These are phyloP conservation scores for Thuja plicata DNA, from an alignment of 83 land plant species.

Conservation along the genomic window DNA sequence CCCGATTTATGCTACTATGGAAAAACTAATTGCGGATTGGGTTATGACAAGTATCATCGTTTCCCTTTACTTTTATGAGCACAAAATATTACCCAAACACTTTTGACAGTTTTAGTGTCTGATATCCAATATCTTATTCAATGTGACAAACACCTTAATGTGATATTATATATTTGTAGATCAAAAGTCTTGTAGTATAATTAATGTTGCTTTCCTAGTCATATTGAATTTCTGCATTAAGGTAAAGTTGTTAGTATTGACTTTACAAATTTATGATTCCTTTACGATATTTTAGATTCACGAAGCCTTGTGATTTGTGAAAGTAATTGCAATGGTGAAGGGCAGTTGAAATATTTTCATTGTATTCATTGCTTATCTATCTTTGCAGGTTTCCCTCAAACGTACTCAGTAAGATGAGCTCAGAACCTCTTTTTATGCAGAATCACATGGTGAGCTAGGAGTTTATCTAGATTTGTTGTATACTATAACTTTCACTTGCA, in stretches of 20 bases:
- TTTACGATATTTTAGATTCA: background rate
- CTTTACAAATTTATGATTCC: background rate
- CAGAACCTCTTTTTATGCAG: background rate
- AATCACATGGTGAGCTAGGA: constrained; percentile 6
- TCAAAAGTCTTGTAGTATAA: background rate
- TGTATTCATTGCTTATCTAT: background rate
- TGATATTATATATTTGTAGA: background rate
- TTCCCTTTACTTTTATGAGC: background rate
- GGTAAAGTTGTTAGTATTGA: background rate
- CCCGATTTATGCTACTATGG: too few species aligned
- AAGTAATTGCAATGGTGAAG: background rate
- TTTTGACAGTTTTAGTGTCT: background rate
- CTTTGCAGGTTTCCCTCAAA: constrained; percentile 2
- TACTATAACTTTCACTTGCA: background rate
- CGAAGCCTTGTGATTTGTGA: background rate
- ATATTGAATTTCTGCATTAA: background rate
- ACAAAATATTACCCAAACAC: background rate
- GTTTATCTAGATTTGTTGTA: background rate
- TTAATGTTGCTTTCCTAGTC: background rate
- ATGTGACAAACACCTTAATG: background rate
- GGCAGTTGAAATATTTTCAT: background rate
- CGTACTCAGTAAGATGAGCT: background rate
- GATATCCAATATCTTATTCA: too few species aligned
- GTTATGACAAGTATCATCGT: background rate
- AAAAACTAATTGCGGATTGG: background rate